Evolutionary conservation across 768 basidiomycete genomes (phyloP), one percentile per base, ranked within the genome.

Genomic region (Kwoniella bestiolae): DNA sequence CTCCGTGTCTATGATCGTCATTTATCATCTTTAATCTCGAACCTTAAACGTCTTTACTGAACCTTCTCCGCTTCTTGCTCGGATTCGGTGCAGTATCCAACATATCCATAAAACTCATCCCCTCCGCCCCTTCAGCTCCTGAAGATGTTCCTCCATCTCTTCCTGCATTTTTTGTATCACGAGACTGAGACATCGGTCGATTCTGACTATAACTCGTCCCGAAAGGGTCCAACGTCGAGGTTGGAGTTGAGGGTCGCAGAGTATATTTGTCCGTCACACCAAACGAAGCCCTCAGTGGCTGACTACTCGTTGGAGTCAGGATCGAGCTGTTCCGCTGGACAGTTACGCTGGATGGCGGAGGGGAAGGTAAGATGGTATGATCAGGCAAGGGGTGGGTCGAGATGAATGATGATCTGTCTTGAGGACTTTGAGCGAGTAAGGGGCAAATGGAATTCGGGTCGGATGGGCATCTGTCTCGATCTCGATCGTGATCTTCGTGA

Each of bases 391-490:
- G n/a, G n/a, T n/a, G n/a, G n/a, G n/a, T n/a, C n/a, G 21, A 50
- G 47, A 50, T 50, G 52, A n/a, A 2, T 29, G 0, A 41, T 21
- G 34, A 18, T 23, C 29, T 47, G 25, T 32, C 29, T 28, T 34
- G 23, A 23, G n/a, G 51, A 9, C 41, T 23, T 49, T 49, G 12
- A 25, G 26, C 44, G 23, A 65, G 12, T n/a, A 67, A 52, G 4
- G 60, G 60, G 18, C 51, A 32, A 1, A 60, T 31, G 9, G 66
- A 67, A 16, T 44, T 61, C 2, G 66, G 66, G 16, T 67, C 60
- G 18, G 66, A 67, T 12, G 66, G 66, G 32, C 66, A 60, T 14
- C 66, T 34, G 8, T 44, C 61, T 12, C 55, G 35, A 6, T 44
- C 61, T 14, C 62, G 46, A 4, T 12, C 23, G 11, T 2, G 16